phyloP scores from a whole-genome alignment of 345 rosid species.

The Gossypium stocksii region DNA sequence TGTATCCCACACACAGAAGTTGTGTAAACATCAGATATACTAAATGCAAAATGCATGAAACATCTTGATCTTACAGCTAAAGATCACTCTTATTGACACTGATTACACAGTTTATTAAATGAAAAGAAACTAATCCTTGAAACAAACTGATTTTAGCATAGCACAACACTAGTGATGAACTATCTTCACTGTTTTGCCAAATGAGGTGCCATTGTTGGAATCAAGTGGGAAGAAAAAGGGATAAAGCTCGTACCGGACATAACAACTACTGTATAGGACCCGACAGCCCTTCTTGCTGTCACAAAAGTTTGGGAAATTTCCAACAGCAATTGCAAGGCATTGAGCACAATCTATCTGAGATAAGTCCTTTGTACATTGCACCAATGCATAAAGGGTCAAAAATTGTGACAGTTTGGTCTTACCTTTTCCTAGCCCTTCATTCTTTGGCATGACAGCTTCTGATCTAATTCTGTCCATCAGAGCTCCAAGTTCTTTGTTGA shows the following conservation, averaged over 20 bases:
- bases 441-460: slow-evolving; percentile 43
- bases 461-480: slow-evolving; percentile 45
- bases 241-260: slow-evolving; percentile 67
- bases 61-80: background rate
- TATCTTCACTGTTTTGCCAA: background rate
- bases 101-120: background rate
- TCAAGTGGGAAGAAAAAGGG: slow-evolving; percentile 60
- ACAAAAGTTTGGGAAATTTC: slow-evolving; percentile 49
- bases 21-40: background rate
- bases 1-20: background rate
- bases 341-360: slow-evolving; percentile 53
- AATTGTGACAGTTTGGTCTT: slow-evolving; percentile 45
- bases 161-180: background rate
- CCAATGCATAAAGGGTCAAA: slow-evolving; percentile 57
- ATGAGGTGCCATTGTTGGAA: background rate
- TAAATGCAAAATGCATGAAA: background rate
- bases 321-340: slow-evolving; percentile 61
- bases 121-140: background rate
- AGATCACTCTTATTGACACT: background rate
- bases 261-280: slow-evolving; percentile 64
- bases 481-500: slow-evolving; percentile 45
- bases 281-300: slow-evolving; percentile 54
- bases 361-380: slow-evolving; percentile 69
- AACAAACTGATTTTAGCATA: background rate
- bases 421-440: slow-evolving; percentile 60